Evolutionary conservation across 768 basidiomycete genomes (phyloP), one percentile per base, ranked within the genome.

Genomic region (Leccinum obscurum): DNA sequence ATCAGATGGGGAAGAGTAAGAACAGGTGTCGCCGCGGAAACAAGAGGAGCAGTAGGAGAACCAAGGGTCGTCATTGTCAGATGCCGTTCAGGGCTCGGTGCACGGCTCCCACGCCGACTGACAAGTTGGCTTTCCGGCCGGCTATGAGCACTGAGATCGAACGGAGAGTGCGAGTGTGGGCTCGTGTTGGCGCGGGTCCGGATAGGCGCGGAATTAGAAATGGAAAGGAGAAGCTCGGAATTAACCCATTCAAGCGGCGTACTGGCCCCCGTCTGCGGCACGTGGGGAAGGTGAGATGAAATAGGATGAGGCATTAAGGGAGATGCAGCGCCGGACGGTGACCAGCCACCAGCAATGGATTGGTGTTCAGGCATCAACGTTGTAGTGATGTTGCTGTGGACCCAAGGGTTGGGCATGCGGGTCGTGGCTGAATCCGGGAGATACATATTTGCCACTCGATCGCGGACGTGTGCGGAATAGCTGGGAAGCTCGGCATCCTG

Each of bases 401-500:
- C 73, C 85, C 85, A 89, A 0, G 88, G 87, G 62, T 89, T 89
- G 6, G 79, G 76, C 35, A 88, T 81, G 15, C 87, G 85, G 72
- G 86, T 76, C 1, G 83, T 83, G n/a, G 81, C 81, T 17, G 82
- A 75, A 51, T 88, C 88, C 0, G 87, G 82, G 4, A 90, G 72
- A 62, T 80, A 89, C 83, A 89, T 86, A 64, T 88, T 88, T 46
- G 90, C 88, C 48, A 98, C 87, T 39, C 96, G 84, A 71, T 98
- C 96, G 46, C 91, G 85, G 26, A 98, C 85, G 72, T 98, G 96
- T 55, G 92, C 85, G 20, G 80, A 82, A 74, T 98, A 98, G 62
- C 90, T 92, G 0, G 96, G 96, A 13, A 98, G 83, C 66, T 93
- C 89, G 50, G 84, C 72, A 41, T 84, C 84, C 44, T 88, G 89